Evolutionary conservation across 2,329 filamentous ascomycete species (phyloP).

Genomic region (Apiospora sp.): DNA sequence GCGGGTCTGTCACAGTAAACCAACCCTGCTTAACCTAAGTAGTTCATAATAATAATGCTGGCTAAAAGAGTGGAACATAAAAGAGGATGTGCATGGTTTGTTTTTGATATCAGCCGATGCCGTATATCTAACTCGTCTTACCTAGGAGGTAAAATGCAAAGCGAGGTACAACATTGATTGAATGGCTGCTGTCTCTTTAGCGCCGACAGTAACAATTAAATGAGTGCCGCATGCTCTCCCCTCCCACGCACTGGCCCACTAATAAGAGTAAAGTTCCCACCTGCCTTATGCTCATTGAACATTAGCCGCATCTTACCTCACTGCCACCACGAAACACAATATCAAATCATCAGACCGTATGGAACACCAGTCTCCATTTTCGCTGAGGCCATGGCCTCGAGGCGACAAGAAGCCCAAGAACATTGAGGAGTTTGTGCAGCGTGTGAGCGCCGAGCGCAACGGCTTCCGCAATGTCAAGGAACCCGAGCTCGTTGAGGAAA

Average conservation of each 20-base stretch:
- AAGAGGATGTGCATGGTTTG: too few relatives aligned
- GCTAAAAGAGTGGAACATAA: too few relatives aligned
- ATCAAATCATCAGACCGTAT: not conserved
- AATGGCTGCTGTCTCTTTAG: too few relatives aligned
- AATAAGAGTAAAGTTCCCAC: conserved; percentile 16
- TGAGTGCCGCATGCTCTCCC: not conserved
- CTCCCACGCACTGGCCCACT: conserved; percentile 14
- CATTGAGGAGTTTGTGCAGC: conserved; percentile 78
- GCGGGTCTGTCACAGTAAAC: too few relatives aligned
- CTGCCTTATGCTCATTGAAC: not conserved
- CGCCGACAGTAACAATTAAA: not conserved
- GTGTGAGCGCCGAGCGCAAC: conserved; percentile 80
- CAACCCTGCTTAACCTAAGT: too few relatives aligned
- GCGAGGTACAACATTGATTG: too few relatives aligned
- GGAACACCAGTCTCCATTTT: conserved; percentile 52
- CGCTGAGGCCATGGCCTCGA: conserved; percentile 70
- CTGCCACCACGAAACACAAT: conserved; percentile 4
- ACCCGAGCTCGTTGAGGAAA: conserved; percentile 73
- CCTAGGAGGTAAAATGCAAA: too few relatives aligned
- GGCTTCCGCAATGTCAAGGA: conserved; percentile 85
- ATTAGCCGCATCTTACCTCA: not conserved
- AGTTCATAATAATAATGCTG: too few relatives aligned
- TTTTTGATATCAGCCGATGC: too few relatives aligned
- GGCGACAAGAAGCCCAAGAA: conserved; percentile 64
- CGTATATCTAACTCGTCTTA: too few relatives aligned